Percentiles rank a stretch among this genome's conserved stretches.
phyloP scores from a whole-genome alignment of 192 early-diverging fungal genomes.

The Backusella tuberculispora region DNA sequence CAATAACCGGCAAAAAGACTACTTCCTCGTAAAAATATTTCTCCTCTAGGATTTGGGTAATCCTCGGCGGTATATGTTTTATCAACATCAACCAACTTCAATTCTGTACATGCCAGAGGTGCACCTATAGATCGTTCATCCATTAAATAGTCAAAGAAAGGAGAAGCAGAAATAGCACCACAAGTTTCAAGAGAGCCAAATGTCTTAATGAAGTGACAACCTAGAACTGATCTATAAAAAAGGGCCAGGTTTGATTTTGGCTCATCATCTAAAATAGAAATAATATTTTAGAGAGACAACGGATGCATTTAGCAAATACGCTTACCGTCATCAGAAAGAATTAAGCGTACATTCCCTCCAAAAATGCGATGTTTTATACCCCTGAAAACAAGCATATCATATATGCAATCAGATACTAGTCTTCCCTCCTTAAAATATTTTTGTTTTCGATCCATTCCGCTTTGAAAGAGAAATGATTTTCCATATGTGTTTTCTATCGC shows the following conservation, averaged over 20 bases:
- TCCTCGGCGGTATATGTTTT: conserved; percentile 75
- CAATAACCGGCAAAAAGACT: conserved; percentile 85
- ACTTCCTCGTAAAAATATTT: conserved; percentile 82
- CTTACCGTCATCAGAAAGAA: conserved; percentile 32
- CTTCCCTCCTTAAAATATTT: conserved; percentile 38
- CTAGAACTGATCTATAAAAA: conserved; percentile 65
- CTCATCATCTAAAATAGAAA: conserved; percentile 14
- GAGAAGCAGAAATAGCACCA: conserved; percentile 34
- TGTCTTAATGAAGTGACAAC: conserved; percentile 63
- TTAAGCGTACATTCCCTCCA: conserved; percentile 41
- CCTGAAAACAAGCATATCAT: conserved; percentile 49
- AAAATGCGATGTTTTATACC: conserved; percentile 43
- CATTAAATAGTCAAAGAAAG: conserved; percentile 48
- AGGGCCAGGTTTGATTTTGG: conserved; percentile 14
- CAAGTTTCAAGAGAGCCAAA: conserved; percentile 44
- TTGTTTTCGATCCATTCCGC: conserved; percentile 41
- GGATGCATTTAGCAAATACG: not conserved
- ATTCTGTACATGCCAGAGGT: conserved; percentile 66
- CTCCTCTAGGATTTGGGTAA: conserved; percentile 79
- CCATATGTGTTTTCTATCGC: conserved; percentile 39
- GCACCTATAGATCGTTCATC: conserved; percentile 57
- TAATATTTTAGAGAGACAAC: not conserved
- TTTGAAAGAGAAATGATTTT: conserved; percentile 40
- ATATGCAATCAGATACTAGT: conserved; percentile 40
- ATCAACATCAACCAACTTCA: conserved; percentile 80